Conservation (phyloP, 2,329 filamentous ascomycete genomes). For the Hypoxylon sp. region DNA sequence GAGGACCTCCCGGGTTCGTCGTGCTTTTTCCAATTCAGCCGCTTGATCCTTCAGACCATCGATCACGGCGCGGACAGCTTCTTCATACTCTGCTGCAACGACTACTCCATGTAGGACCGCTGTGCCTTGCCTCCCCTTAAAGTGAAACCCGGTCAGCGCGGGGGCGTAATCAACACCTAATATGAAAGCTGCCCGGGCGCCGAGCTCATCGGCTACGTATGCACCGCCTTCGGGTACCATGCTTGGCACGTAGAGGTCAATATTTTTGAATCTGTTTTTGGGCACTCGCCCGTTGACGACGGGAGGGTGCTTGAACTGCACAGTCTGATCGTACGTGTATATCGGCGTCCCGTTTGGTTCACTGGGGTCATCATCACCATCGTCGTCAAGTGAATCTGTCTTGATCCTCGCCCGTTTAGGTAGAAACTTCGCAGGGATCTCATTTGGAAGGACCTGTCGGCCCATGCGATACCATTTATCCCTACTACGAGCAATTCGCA, state of each 20-base stretch:
- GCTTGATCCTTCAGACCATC: constrained; percentile 75
- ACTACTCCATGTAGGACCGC: constrained; percentile 85
- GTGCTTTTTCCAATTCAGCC: constrained; percentile 73
- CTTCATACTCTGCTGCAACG: constrained; percentile 77
- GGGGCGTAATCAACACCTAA: constrained; percentile 88
- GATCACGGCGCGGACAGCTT: constrained; percentile 79
- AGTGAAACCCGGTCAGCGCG: constrained; percentile 90
- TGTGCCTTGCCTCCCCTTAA: constrained; percentile 87
- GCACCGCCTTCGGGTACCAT: constrained; percentile 89
- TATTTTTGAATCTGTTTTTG: constrained; percentile 93
- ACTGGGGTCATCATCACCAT: constrained; percentile 54
- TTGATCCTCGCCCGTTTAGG: constrained; percentile 60
- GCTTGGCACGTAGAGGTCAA: constrained; percentile 90
- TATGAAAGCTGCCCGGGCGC: constrained; percentile 78
- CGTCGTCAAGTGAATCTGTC: constrained; percentile 56
- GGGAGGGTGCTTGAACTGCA: constrained; percentile 80
- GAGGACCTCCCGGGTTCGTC: constrained; percentile 71
- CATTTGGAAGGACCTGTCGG: constrained; percentile 79
- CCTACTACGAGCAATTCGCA: constrained; percentile 80
- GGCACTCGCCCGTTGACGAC: constrained; percentile 82
- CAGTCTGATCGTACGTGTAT: constrained; percentile 75
- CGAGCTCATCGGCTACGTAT: constrained; percentile 74
- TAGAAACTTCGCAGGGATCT: constrained; percentile 85
- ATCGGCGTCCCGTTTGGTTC: constrained; percentile 67
- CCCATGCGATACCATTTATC: constrained; percentile 95